Conservation (phyloP, 768 basidiomycete genomes). For the Myochromella boudieri region DNA sequence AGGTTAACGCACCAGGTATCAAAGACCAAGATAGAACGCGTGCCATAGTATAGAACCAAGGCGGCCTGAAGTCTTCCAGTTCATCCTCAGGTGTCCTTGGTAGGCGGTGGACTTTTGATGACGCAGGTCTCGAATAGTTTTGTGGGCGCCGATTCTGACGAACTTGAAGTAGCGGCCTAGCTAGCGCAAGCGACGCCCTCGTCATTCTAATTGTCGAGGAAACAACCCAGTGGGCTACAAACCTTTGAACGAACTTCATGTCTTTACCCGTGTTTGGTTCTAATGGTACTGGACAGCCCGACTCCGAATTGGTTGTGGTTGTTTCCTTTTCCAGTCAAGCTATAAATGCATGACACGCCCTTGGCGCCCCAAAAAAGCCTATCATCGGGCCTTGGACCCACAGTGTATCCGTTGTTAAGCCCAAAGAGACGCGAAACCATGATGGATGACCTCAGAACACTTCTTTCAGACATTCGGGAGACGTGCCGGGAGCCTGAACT, state of each 20-base stretch:
- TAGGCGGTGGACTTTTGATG: constrained; percentile 17
- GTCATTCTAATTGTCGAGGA: no score
- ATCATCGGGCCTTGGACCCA: no score
- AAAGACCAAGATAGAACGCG: constrained; percentile 51
- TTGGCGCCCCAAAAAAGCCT: no score
- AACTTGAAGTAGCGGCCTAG: no score
- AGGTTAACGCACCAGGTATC: constrained; percentile 48
- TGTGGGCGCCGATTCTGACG: constrained; percentile 6
- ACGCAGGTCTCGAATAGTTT: constrained; percentile 4
- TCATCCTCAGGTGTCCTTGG: constrained; percentile 17
- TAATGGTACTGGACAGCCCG: not conserved
- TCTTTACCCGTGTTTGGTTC: not conserved
- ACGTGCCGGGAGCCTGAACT: constrained; percentile 2
- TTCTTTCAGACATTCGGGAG: constrained; percentile 9
- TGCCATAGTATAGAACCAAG: constrained; percentile 58
- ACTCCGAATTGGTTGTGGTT: not conserved
- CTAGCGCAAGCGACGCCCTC: no score
- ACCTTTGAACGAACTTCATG: no score
- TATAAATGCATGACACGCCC: no score
- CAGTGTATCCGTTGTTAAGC: no score
- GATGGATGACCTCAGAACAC: constrained; percentile 9
- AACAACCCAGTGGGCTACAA: no score
- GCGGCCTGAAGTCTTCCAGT: constrained; percentile 51
- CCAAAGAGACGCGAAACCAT: no score
- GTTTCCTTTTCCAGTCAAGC: no score